phyloP scores from a whole-genome alignment of 1,139 yeast species.

The Tardiomyces blankii region DNA sequence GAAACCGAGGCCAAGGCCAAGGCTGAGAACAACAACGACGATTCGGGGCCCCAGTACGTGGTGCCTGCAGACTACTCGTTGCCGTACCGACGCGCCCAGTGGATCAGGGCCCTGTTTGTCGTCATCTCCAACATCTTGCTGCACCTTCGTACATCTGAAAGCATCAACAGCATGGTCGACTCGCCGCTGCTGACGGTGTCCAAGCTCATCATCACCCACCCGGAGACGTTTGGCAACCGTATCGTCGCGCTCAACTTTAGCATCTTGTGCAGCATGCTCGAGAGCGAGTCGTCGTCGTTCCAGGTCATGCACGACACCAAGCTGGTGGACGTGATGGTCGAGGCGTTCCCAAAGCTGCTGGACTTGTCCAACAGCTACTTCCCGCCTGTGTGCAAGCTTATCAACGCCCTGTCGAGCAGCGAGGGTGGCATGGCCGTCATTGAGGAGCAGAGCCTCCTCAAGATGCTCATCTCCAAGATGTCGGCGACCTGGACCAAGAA shows the following conservation, averaged over 20 bases:
- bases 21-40: no score
- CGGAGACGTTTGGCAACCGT: constrained; percentile 56
- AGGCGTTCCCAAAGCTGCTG: constrained; percentile 32
- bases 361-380: constrained; percentile 2
- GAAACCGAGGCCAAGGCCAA: constrained; percentile 39
- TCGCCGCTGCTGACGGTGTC: constrained; percentile 60
- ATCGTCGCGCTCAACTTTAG: constrained; percentile 56
- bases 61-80: constrained; percentile 43
- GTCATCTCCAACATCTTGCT: constrained; percentile 55
- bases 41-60: constrained; percentile 35
- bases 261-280: constrained; percentile 62
- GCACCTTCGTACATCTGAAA: constrained; percentile 63
- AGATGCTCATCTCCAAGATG: constrained; percentile 10
- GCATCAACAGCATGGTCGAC: constrained; percentile 76
- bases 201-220: constrained; percentile 47
- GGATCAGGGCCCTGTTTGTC: constrained; percentile 37
- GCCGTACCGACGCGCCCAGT: constrained; percentile 51
- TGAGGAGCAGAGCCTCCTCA: constrained; percentile 11
- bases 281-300: constrained; percentile 87
- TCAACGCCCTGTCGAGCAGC: not conserved
- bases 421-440: constrained; percentile 6
- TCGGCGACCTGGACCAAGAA: constrained; percentile 12
- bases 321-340: constrained; percentile 54
- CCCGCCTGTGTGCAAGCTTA: not conserved
- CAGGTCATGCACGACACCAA: constrained; percentile 72